Percentiles rank a stretch among this genome's conserved stretches.
These are phyloP conservation scores for Heterobasidion irregulare DNA, from an alignment of 1,284 basidiomycete genomes.

Conservation along the genomic window DNA sequence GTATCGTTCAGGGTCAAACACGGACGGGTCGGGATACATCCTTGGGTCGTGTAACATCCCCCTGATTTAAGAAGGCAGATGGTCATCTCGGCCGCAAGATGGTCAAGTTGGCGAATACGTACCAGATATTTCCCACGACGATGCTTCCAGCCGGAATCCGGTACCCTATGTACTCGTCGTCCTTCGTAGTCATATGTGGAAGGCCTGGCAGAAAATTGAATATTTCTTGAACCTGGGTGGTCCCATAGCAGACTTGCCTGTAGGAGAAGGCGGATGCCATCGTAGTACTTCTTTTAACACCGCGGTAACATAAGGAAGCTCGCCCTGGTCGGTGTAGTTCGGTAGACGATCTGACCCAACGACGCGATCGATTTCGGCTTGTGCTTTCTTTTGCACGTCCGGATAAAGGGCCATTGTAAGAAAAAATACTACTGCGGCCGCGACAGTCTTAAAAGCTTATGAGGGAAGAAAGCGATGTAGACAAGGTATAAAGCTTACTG, in stretches of 20 bases:
- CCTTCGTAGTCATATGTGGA: neutral
- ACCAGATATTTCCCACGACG: neutral
- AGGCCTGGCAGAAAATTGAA: neutral
- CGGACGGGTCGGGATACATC: neutral
- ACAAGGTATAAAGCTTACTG: constrained; percentile 2
- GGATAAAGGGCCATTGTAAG: constrained; percentile 23
- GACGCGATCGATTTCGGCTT: constrained; percentile 22
- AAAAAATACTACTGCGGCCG: constrained; percentile 12
- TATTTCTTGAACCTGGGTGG: neutral
- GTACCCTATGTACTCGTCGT: neutral
- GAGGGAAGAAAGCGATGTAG: neutral
- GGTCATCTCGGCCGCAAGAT: no score
- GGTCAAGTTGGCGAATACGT: no score
- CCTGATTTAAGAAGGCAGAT: neutral
- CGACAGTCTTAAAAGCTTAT: constrained; percentile 6
- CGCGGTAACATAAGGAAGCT: constrained; percentile 24
- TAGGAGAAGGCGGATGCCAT: constrained; percentile 23
- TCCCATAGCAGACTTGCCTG: constrained; percentile 11
- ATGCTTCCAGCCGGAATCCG: neutral
- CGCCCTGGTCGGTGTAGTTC: constrained; percentile 19
- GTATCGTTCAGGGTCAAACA: neutral
- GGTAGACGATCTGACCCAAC: constrained; percentile 23
- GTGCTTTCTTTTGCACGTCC: constrained; percentile 20
- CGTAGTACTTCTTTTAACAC: constrained; percentile 24
- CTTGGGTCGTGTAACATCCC: neutral